phyloP scores from a whole-genome alignment of 2,329 filamentous ascomycete genomes.

The Blastomyces percursus region DNA sequence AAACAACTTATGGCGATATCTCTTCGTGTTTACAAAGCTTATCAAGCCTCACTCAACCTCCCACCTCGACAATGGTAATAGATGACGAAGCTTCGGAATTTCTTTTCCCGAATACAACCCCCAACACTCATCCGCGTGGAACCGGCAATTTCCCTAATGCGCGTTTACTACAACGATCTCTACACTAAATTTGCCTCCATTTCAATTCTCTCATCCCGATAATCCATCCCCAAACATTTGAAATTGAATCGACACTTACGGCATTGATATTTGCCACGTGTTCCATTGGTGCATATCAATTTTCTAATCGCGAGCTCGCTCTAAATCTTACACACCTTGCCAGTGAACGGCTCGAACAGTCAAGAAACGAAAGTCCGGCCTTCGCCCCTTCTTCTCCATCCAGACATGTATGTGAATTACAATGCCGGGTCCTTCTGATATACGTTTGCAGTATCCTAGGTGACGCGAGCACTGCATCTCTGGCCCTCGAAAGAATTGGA shows the following conservation, averaged over 20 bases:
- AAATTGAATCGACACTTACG: constrained; percentile 19
- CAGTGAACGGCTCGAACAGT: neutral
- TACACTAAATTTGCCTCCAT: constrained; percentile 23
- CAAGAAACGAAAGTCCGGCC: too few species aligned
- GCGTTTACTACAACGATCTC: constrained; percentile 19
- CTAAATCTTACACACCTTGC: neutral
- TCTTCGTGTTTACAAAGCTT: neutral
- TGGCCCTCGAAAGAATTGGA: neutral
- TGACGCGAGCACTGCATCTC: neutral
- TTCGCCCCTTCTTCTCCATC: too few species aligned
- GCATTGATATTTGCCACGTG: constrained; percentile 27
- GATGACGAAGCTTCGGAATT: neutral
- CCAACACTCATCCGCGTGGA: neutral
- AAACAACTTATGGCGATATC: neutral
- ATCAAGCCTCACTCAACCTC: neutral
- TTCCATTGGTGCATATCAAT: constrained; percentile 23
- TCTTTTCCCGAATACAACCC: neutral
- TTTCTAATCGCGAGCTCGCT: neutral
- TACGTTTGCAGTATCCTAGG: neutral
- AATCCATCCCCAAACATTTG: constrained; percentile 24
- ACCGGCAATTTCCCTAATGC: neutral
- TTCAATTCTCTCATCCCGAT: constrained; percentile 28
- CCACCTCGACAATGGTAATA: neutral
- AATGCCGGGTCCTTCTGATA: neutral
- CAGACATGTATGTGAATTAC: neutral